A percentile compares a stretch with the other conserved stretches of the same genome.
These are phyloP conservation scores for Cercophora scortea DNA, from an alignment of 495 filamentous ascomycete genomes.

Conservation along the genomic window DNA sequence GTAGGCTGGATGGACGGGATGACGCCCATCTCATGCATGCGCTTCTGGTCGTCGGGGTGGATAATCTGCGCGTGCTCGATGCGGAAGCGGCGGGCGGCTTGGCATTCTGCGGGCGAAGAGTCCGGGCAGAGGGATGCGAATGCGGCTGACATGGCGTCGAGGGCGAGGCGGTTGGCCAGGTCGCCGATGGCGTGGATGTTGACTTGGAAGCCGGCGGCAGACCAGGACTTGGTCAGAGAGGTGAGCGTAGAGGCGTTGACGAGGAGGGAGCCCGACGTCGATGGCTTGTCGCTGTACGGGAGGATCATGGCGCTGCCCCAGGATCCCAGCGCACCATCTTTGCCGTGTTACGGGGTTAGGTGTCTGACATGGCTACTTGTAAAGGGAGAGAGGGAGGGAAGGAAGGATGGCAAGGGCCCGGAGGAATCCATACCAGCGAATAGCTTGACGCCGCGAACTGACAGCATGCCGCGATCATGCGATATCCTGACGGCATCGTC, in stretches of 20 bases:
- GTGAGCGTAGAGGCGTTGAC: conserved; percentile 47
- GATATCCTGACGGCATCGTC: conserved; percentile 30
- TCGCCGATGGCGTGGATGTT: conserved; percentile 63
- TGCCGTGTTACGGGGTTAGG: neutral
- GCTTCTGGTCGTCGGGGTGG: conserved; percentile 48
- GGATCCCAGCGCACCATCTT: conserved; percentile 57
- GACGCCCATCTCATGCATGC: conserved; percentile 46
- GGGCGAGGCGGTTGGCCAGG: conserved; percentile 49
- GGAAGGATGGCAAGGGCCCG: neutral
- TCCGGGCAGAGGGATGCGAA: conserved; percentile 38
- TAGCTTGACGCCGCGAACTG: conserved; percentile 49
- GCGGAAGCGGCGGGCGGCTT: conserved; percentile 43
- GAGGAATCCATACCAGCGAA: conserved; percentile 52
- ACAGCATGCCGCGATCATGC: conserved; percentile 34
- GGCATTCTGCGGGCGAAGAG: conserved; percentile 29
- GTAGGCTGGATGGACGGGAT: conserved; percentile 62
- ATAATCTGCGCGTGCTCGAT: conserved; percentile 63
- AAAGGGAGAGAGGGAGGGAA: neutral
- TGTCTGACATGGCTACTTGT: neutral
- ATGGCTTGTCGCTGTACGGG: conserved; percentile 52
- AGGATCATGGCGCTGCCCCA: conserved; percentile 58
- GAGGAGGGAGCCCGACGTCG: conserved; percentile 49
- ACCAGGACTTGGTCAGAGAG: conserved; percentile 40
- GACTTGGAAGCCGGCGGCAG: conserved; percentile 44
- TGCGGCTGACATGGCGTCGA: conserved; percentile 44